These are phyloP conservation scores for Xylariales sp. DNA, from an alignment of 2,329 filamentous ascomycete genomes.

Conservation along the genomic window DNA sequence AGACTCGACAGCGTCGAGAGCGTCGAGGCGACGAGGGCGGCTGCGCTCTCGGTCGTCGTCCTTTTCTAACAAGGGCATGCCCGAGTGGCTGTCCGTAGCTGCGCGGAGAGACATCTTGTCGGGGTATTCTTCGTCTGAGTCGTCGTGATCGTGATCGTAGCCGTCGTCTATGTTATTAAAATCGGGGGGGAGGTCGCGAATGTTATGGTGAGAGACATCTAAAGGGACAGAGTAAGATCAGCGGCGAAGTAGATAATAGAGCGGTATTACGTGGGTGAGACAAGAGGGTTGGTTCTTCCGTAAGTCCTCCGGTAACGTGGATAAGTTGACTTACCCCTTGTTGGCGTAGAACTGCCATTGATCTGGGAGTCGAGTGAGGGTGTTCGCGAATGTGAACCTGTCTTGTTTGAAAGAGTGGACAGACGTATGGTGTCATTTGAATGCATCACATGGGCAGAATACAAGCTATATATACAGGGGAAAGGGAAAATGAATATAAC, in stretches of 20 bases:
- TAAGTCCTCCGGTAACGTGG: not conserved
- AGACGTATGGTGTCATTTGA: conserved; percentile 44
- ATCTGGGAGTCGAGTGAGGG: conserved; percentile 43
- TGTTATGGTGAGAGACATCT: conserved; percentile 40
- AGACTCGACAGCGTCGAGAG: conserved; percentile 24
- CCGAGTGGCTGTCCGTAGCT: conserved; percentile 59
- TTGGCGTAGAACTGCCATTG: conserved; percentile 37
- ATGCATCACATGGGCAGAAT: conserved; percentile 41
- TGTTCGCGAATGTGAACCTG: conserved; percentile 39
- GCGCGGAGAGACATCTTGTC: conserved; percentile 54
- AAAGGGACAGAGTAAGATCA: not conserved
- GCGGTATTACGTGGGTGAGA: too few relatives aligned
- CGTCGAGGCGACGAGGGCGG: conserved; percentile 43
- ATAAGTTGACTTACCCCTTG: conserved; percentile 15
- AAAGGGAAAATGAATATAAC: conserved; percentile 7
- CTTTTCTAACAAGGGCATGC: conserved; percentile 56
- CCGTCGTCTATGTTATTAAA: conserved; percentile 35
- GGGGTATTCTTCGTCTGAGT: conserved; percentile 46
- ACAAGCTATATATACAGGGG: not conserved
- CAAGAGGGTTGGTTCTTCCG: not conserved
- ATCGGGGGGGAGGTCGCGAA: conserved; percentile 39
- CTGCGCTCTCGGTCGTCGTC: conserved; percentile 48
- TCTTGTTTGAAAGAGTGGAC: conserved; percentile 41
- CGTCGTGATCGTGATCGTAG: conserved; percentile 24
- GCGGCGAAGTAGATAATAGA: not conserved